A percentile compares a stretch with the other conserved stretches of the same genome.
These are phyloP conservation scores for Auricularia heimuer DNA, from an alignment of 768 basidiomycete species.

Conservation along the genomic window DNA sequence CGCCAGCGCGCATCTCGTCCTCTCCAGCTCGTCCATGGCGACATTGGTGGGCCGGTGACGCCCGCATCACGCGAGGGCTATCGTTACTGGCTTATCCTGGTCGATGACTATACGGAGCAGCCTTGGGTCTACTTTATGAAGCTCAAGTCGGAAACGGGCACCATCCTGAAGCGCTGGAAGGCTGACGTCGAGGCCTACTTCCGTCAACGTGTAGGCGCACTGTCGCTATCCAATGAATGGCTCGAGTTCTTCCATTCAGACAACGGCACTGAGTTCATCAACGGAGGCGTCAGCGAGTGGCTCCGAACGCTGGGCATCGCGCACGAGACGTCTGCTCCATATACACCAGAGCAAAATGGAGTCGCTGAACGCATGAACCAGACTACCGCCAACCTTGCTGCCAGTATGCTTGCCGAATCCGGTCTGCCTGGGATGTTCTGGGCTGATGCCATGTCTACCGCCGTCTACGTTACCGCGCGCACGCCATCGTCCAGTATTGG, in stretches of 20 bases:
- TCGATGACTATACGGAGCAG: too few relatives aligned
- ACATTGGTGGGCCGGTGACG: conserved; percentile 13
- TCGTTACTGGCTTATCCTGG: too few relatives aligned
- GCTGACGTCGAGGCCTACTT: too few relatives aligned
- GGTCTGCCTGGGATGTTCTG: conserved; percentile 10
- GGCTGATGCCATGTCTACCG: neutral
- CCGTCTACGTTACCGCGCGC: too few relatives aligned
- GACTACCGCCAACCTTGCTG: conserved; percentile 8
- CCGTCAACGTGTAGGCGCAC: too few relatives aligned
- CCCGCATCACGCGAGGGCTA: conserved; percentile 1
- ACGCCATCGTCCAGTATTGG: too few relatives aligned
- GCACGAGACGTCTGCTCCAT: neutral
- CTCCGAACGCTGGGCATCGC: neutral
- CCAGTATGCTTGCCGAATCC: conserved; percentile 10
- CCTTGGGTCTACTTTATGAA: too few relatives aligned
- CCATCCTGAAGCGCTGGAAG: too few relatives aligned
- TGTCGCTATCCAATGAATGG: too few relatives aligned
- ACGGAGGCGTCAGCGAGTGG: neutral
- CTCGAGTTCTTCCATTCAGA: conserved; percentile 12
- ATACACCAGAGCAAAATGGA: conserved; percentile 19
- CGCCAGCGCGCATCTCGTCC: neutral
- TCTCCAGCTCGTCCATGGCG: conserved; percentile 9
- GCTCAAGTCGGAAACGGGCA: too few relatives aligned
- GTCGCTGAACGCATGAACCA: conserved; percentile 16
- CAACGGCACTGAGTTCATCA: neutral